Evolutionary conservation across 176 grass and related monocot genomes (phyloP).

Genomic region (Aegilops sharonensis): DNA sequence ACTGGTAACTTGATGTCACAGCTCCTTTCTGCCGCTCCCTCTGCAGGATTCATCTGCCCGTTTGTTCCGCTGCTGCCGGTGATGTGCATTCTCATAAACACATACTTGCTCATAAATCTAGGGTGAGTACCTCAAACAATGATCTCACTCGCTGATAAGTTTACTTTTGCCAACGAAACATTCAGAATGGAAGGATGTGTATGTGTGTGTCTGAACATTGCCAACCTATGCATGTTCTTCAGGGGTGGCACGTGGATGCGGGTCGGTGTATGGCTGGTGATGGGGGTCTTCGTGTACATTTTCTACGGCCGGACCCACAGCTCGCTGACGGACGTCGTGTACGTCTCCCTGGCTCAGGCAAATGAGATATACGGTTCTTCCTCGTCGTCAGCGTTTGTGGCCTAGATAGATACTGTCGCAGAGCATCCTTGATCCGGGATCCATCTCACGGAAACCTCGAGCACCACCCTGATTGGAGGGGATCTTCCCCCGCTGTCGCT

Average conservation of each 20-base stretch:
- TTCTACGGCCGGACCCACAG: conserved; percentile 93
- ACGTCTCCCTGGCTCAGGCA: conserved; percentile 68
- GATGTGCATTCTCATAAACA: conserved; percentile 79
- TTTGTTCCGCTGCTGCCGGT: conserved; percentile 64
- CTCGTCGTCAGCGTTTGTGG: conserved; percentile 37
- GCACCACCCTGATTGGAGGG: not conserved
- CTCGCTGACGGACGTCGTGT: conserved; percentile 66
- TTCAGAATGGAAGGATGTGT: not conserved
- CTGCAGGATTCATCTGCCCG: conserved; percentile 72
- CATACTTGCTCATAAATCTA: conserved; percentile 68
- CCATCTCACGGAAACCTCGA: not conserved
- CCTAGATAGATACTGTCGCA: not conserved
- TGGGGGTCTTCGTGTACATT: conserved; percentile 81
- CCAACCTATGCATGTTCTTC: not conserved
- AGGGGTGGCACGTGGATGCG: conserved; percentile 78
- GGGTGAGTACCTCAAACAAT: conserved; percentile 33
- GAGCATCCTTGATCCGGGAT: not conserved
- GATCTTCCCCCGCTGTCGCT: not conserved
- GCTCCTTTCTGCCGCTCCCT: not conserved
- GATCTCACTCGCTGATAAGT: not conserved
- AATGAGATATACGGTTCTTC: conserved; percentile 59
- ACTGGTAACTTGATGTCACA: not conserved
- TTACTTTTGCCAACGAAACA: not conserved
- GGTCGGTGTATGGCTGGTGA: conserved; percentile 75
- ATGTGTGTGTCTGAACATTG: conserved; percentile 5